Base-by-base conservation (phyloP, 768 basidiomycete genomes). In the Mrakia frigida region DNA sequence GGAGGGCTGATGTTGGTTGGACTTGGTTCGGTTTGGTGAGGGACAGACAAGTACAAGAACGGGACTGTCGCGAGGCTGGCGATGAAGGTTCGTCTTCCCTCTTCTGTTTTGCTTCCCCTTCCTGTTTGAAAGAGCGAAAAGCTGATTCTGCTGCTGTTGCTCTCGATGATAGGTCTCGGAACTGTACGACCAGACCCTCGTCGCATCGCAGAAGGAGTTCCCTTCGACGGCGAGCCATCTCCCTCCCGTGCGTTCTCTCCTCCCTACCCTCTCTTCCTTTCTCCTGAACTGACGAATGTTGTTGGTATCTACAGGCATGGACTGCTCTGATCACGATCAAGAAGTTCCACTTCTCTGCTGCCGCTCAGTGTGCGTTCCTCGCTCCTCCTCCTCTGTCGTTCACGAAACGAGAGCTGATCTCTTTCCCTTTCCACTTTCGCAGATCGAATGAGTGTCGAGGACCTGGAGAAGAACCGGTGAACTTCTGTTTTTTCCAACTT, bases 11-110 rank as follows among this genome's bases (percentile, higher is more conserved):
- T 52, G 11, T 65, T 73, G 50, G 28, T n/a, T 56, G 39, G 43
- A 18, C 9, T 46, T 46, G 43, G 6, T 18, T 61, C 11, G 43
- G 43, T 43, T 50, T n/a, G n/a, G n/a, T n/a, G n/a, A n/a, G n/a
- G 80, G 67, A 78, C 80, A 89, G 89, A 87, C 81, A 88, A 88
- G 80, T 89, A 88, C 81, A 94, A 92, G 85, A 93, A 94, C 80
- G 89, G 88, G 1, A 85, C 93, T 3, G 87, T 97, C 76, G 91
- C 94, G 5, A 92, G 91, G 82, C 86, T 98, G 70, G 90, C 94
- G 7, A 88, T 89, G 39, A 89, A 89, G 80, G 92, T 91, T 79
- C 75, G 82, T 73, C 21, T 70, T 6, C 35, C 37, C 18, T 14
- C 14, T 5, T 25, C 39, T 60, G 56, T 31, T 76, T 11, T 56